Evolutionary conservation across 2,329 filamentous ascomycete genomes (phyloP).

Genomic region (Sporothrix globosa): DNA sequence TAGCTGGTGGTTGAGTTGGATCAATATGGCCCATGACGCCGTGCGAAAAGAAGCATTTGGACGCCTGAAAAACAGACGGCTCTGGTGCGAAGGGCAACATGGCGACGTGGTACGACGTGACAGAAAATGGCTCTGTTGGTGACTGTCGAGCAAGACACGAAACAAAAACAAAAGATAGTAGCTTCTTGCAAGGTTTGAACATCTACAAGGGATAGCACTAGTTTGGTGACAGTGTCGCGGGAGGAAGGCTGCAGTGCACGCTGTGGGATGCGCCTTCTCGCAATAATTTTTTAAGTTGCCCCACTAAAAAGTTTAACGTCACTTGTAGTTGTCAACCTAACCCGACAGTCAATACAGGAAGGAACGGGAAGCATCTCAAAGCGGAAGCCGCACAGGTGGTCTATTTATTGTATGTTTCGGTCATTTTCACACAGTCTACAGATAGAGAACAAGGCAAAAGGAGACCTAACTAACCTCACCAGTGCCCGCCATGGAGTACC

Average conservation of each 20-base stretch:
- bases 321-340: not conserved
- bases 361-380: not conserved
- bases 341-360: not conserved
- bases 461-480: not conserved
- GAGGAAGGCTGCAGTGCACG: no score
- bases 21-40: slow-evolving; percentile 71
- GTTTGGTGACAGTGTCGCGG: not conserved
- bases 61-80: slow-evolving; percentile 55
- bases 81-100: slow-evolving; percentile 53
- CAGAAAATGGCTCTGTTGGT: no score
- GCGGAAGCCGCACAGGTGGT: not conserved
- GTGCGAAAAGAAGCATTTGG: slow-evolving; percentile 76
- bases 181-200: not conserved
- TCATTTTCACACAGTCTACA: not conserved
- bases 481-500: slow-evolving; percentile 65
- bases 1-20: slow-evolving; percentile 68
- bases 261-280: slow-evolving; percentile 17
- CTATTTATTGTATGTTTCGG: not conserved
- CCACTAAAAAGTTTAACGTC: slow-evolving; percentile 34
- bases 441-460: not conserved
- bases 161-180: not conserved
- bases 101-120: not conserved
- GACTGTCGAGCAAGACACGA: no score
- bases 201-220: not conserved
- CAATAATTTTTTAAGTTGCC: slow-evolving; percentile 28